These are phyloP conservation scores for Metschnikowia drakensbergensis DNA, from an alignment of 805 yeast genomes.

Conservation along the genomic window DNA sequence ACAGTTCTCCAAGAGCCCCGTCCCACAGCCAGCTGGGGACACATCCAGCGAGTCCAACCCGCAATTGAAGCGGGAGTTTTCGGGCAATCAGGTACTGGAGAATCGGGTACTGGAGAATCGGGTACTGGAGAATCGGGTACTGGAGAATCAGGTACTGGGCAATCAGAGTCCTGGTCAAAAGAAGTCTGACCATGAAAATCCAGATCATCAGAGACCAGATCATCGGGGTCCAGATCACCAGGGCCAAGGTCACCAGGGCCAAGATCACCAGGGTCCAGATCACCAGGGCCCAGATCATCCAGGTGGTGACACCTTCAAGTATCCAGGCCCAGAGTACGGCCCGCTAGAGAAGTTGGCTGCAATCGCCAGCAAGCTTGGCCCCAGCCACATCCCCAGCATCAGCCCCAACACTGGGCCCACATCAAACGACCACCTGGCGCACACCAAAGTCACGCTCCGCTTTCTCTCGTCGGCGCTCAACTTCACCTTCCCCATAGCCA, in stretches of 20 bases:
- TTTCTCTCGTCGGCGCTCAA: slow-evolving; percentile 55
- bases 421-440: not conserved
- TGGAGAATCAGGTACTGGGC: not conserved
- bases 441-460: slow-evolving; percentile 34
- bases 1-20: too few species aligned
- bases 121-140: not conserved
- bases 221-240: too few species aligned
- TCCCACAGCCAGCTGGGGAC: not conserved
- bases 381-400: not conserved
- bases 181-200: too few species aligned
- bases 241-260: not conserved
- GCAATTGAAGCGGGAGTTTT: not conserved
- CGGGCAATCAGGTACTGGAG: not conserved
- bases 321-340: not conserved
- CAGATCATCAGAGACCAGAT: too few species aligned
- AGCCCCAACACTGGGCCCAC: not conserved
- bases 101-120: too few species aligned
- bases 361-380: slow-evolving; percentile 1
- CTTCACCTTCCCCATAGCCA: slow-evolving; percentile 59
- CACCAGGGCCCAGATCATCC: too few species aligned
- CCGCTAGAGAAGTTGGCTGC: slow-evolving; percentile 1
- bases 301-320: not conserved
- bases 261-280: not conserved
- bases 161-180: too few species aligned
- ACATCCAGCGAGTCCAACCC: not conserved